Conservation (phyloP, 176 grass and related monocot species). For the Areca catechu region DNA sequence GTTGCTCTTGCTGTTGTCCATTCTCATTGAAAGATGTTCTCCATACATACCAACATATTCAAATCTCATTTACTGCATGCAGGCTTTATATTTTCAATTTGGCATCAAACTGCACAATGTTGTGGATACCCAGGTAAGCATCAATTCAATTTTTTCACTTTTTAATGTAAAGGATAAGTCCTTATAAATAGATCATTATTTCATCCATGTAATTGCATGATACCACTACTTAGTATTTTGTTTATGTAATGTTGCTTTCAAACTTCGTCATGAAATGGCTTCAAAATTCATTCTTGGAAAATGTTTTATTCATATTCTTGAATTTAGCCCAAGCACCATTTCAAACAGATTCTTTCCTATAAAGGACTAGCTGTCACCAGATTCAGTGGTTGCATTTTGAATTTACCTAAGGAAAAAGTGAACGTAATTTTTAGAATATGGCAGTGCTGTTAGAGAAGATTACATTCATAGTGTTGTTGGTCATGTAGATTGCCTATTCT, state of each 20-base stretch:
- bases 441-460: conserved; percentile 10
- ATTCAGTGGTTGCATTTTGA: conserved; percentile 8
- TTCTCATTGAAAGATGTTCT: background rate
- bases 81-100: conserved; percentile 96
- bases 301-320: too few species aligned
- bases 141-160: background rate
- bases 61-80: conserved; percentile 20
- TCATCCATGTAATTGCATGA: too few species aligned
- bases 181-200: background rate
- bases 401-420: conserved; percentile 8
- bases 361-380: background rate
- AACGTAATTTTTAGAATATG: conserved; percentile 11
- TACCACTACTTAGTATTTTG: too few species aligned
- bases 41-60: background rate
- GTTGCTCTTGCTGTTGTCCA: background rate
- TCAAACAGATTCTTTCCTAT: background rate
- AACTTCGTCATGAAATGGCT: too few species aligned
- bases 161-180: background rate
- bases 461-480: conserved; percentile 16
- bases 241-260: too few species aligned
- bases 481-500: conserved; percentile 76
- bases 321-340: background rate
- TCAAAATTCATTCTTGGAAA: too few species aligned
- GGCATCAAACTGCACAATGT: conserved; percentile 95
- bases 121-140: conserved; percentile 86